Evolutionary conservation across 305 asterid species (phyloP).

Genomic region (Fraxinus latifolia): DNA sequence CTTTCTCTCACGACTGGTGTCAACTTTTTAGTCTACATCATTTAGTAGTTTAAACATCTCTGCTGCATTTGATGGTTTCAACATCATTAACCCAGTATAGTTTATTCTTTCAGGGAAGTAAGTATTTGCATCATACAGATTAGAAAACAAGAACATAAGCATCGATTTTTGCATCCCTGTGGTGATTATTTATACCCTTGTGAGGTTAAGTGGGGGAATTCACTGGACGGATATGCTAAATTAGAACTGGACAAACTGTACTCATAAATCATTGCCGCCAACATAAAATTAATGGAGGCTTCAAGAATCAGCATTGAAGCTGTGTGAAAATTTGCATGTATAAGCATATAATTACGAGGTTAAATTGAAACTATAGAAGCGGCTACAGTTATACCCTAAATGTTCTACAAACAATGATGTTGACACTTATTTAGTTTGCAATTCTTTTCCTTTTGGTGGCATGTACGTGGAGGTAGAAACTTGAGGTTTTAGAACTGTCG

Average conservation of each 20-base stretch:
- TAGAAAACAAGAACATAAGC: background rate
- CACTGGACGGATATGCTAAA: background rate
- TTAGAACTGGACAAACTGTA: background rate
- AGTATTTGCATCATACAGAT: background rate
- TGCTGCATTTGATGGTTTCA: background rate
- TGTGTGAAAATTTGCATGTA: background rate
- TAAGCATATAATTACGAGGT: background rate
- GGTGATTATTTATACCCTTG: background rate
- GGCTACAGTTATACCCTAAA: background rate
- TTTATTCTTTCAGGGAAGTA: background rate
- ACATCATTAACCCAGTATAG: background rate
- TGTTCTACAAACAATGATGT: background rate
- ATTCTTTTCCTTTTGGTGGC: background rate
- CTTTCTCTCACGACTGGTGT: background rate
- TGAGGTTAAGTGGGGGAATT: background rate
- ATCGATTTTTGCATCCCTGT: background rate
- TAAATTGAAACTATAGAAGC: background rate
- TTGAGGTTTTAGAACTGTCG: background rate
- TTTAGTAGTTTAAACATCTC: background rate
- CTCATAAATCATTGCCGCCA: background rate
- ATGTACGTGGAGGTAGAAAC: background rate
- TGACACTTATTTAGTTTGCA: background rate
- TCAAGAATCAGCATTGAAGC: background rate
- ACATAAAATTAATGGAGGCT: background rate
- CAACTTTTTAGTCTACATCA: background rate